These are phyloP conservation scores for Leishmania major DNA, from an alignment of 208 protist genomes.

Conservation along the genomic window DNA sequence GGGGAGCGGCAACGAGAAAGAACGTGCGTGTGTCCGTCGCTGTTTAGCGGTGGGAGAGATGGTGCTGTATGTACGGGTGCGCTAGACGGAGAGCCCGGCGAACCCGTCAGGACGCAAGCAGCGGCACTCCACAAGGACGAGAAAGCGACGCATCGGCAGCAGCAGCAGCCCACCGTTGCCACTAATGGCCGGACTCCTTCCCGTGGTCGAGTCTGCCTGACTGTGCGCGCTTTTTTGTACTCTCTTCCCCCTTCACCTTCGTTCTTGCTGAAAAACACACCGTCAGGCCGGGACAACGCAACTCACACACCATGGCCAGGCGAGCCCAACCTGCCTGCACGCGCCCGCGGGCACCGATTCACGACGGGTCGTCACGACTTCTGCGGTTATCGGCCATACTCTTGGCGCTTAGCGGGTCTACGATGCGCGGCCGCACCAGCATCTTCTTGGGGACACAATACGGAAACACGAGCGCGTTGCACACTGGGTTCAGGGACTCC, in stretches of 20 bases:
- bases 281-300: not conserved
- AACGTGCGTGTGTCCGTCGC: not conserved
- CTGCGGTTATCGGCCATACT: constrained; percentile 32
- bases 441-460: constrained; percentile 88
- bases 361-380: constrained; percentile 2
- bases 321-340: too few relatives aligned
- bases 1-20: not conserved
- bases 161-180: not conserved
- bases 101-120: not conserved
- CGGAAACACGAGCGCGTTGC: constrained; percentile 83
- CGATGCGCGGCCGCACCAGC: constrained; percentile 52
- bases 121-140: not conserved
- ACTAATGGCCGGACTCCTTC: not conserved
- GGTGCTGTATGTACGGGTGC: not conserved
- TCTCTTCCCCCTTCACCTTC: not conserved
- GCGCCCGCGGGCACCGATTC: not conserved
- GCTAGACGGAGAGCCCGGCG: not conserved
- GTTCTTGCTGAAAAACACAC: not conserved
- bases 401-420: constrained; percentile 71
- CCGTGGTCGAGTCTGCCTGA: not conserved
- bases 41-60: not conserved
- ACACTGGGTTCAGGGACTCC: constrained; percentile 67
- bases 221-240: not conserved
- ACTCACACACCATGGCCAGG: not conserved
- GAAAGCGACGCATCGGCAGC: not conserved